A percentile compares a stretch with the other conserved stretches of the same genome.
These are phyloP conservation scores for Puccinellia tenuiflora DNA, from an alignment of 176 grass and related monocot genomes.

Conservation along the genomic window DNA sequence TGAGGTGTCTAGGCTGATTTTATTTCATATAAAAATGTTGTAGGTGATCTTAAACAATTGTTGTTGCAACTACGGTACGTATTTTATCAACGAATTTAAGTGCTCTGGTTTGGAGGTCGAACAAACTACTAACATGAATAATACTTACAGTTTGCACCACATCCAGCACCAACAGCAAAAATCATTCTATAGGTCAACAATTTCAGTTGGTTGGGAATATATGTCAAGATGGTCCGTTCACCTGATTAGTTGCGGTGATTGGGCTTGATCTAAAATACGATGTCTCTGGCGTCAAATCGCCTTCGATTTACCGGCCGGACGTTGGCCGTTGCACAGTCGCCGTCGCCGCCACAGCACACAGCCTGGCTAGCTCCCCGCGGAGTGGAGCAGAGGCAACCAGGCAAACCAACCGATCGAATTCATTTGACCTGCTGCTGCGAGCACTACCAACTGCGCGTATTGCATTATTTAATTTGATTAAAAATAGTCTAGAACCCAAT, in stretches of 20 bases:
- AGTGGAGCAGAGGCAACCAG: conserved; percentile 27
- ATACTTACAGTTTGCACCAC: neutral
- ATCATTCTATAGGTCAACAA: conserved; percentile 14
- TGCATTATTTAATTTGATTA: too few species aligned
- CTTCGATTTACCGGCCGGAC: neutral
- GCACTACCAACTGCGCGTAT: neutral
- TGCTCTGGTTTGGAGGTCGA: neutral
- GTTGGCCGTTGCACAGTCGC: conserved; percentile 16
- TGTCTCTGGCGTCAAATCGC: neutral
- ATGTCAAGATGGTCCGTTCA: conserved; percentile 18
- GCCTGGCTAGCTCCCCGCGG: conserved; percentile 8
- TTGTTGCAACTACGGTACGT: neutral
- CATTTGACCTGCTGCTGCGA: neutral
- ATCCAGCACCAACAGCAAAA: neutral
- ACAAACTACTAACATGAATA: neutral
- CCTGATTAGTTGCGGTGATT: neutral
- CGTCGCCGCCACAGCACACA: conserved; percentile 5
- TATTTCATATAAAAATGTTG: neutral
- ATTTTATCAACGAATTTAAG: neutral
- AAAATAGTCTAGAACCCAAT: neutral
- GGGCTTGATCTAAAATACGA: neutral
- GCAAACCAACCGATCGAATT: neutral
- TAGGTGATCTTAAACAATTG: neutral
- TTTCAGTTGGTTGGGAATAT: conserved; percentile 20
- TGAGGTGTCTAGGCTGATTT: neutral